Base-by-base conservation (phyloP, 805 yeast genomes). In the Hanseniaspora osmophila region DNA sequence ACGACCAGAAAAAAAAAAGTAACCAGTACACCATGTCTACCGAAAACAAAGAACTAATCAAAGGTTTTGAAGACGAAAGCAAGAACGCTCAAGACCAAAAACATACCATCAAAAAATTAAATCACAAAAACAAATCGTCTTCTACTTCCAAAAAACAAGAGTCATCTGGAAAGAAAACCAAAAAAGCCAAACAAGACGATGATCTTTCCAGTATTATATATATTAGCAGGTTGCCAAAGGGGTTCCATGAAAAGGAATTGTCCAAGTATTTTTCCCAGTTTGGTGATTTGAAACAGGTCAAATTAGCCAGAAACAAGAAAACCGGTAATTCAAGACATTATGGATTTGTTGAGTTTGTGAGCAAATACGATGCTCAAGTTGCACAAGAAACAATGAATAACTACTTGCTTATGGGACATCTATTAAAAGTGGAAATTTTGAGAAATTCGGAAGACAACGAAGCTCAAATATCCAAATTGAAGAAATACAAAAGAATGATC, bases 351-450 rank as follows among this genome's bases (percentile, higher is more conserved):
- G 96, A 92, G 64, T 92, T 90, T 58, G 74, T 72, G 38, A 71
- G 77, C 45, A 59, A 62, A 35, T 84, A 79, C 42, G 94, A 83
- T 46, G 96, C 97, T 40, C 73, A 77, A 53, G 71, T 87, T 49
- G 98, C 96, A 2, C 84, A 83, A 49, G 97, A 92, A 52, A 80
- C 96, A 41, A 92, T 92, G 98, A 80, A 92, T 65, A 92, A 92
- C 65, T 92, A 92, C 57, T 71, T 92, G 50, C 60, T 92, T 40
- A 79, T 84, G 66, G 94, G 94, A 6, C 96, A 90, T 63, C 74
- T 88, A 50, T 67, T 92, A 54, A 80, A 84, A 63, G 88, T 83
- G 33, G 68, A 74, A 48, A 48, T 60, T 19, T 45, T 62, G 42
- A 75, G 74, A 47, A 70, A 75, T 10, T 73, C 77, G 54, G 70